These are phyloP conservation scores for Fusarium torulosum DNA, from an alignment of 2,329 filamentous ascomycete species.

Conservation along the genomic window DNA sequence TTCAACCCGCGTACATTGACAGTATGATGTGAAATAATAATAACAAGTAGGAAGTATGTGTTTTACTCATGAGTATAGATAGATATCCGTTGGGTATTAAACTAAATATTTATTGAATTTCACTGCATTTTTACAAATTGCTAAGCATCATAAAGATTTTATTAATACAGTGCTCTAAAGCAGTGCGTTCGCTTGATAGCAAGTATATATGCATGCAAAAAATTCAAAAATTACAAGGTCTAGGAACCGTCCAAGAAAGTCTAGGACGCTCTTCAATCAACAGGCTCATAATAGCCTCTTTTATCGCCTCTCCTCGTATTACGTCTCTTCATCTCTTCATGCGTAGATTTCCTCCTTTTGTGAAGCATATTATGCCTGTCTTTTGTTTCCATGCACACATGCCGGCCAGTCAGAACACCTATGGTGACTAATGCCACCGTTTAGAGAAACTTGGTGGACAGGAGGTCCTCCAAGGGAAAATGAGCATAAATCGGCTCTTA, in stretches of 20 bases:
- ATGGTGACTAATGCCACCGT: not conserved
- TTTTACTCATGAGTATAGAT: not conserved
- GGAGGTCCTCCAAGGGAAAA: not conserved
- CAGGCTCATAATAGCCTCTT: not conserved
- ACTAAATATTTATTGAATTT: not conserved
- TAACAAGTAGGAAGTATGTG: not conserved
- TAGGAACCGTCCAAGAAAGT: constrained; percentile 1
- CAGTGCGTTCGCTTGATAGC: not conserved
- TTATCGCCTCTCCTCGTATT: constrained; percentile 12
- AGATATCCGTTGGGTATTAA: no score
- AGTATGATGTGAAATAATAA: no score
- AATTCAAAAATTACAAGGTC: constrained; percentile 26
- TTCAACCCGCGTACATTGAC: not conserved
- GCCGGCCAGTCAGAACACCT: constrained; percentile 4
- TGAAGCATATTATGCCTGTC: constrained; percentile 1
- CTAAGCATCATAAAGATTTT: no score
- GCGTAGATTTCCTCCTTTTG: constrained; percentile 5
- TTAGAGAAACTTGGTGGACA: constrained; percentile 11
- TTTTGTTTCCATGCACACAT: constrained; percentile 1
- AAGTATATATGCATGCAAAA: constrained; percentile 17
- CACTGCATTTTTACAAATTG: not conserved
- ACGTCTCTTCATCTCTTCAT: constrained; percentile 35
- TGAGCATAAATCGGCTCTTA: not conserved
- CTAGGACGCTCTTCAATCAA: constrained; percentile 1
- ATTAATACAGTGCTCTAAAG: constrained; percentile 1